Conservation (phyloP, 371 early-diverging fungal species). For the Capniomyces stellatus region DNA sequence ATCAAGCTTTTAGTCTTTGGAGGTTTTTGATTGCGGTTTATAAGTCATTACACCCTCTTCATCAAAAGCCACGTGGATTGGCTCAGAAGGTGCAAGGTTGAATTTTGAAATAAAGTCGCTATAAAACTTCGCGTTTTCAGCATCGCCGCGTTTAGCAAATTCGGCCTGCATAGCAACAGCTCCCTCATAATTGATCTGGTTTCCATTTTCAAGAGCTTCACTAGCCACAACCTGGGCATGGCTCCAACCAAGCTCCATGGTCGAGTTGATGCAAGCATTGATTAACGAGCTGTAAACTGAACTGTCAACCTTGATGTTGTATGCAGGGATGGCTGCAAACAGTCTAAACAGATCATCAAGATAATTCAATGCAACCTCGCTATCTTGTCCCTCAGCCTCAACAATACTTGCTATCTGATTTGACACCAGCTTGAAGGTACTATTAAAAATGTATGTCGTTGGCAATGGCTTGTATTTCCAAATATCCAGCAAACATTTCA, state of each 20-base stretch:
- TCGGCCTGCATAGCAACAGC: constrained; percentile 8
- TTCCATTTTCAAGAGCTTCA: constrained; percentile 9
- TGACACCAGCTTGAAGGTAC: not conserved
- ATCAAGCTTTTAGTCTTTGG: not conserved
- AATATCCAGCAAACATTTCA: not conserved
- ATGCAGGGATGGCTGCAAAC: constrained; percentile 20
- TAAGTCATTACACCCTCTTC: not conserved
- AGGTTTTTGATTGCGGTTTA: not conserved
- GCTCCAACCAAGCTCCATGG: constrained; percentile 17
- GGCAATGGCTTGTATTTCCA: constrained; percentile 5
- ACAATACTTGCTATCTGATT: not conserved
- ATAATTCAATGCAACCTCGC: not conserved
- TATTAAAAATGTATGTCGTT: not conserved
- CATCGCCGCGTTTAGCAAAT: constrained; percentile 8
- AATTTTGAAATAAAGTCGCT: constrained; percentile 1
- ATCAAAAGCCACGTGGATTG: constrained; percentile 7
- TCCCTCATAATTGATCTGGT: constrained; percentile 13
- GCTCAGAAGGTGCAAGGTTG: constrained; percentile 3
- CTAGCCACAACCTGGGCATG: constrained; percentile 13
- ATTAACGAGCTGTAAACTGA: constrained; percentile 19
- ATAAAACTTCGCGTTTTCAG: constrained; percentile 18
- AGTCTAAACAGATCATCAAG: constrained; percentile 20
- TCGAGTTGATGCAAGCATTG: constrained; percentile 11
- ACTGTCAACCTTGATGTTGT: constrained; percentile 7
- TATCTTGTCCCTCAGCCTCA: not conserved